Conservation (phyloP, 2,329 filamentous ascomycete genomes). For the Helicocarpus griseus region DNA sequence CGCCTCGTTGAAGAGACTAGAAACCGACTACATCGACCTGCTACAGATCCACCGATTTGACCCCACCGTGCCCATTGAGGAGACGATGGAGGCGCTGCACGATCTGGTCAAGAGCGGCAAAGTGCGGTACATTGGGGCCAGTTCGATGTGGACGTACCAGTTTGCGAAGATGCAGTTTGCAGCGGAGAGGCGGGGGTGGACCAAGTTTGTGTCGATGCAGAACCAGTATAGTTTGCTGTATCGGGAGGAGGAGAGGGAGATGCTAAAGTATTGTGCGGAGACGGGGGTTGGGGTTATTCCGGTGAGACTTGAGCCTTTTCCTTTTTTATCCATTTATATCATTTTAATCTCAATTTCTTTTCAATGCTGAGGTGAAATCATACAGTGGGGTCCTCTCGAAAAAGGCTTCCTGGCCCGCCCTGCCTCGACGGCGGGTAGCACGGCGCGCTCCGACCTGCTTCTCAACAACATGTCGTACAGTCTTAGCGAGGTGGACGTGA, state of each 20-base stretch:
- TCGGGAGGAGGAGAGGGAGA: conserved; percentile 39
- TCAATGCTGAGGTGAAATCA: no score
- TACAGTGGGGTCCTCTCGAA: conserved; percentile 13
- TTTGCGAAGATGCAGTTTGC: conserved; percentile 38
- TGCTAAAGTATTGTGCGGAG: conserved; percentile 32
- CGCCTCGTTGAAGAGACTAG: conserved; percentile 34
- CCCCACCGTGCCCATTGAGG: conserved; percentile 35
- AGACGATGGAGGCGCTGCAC: conserved; percentile 39
- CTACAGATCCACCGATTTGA: conserved; percentile 44
- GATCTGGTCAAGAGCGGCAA: conserved; percentile 30
- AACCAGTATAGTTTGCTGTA: conserved; percentile 45
- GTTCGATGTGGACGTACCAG: conserved; percentile 19
- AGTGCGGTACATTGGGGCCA: conserved; percentile 24
- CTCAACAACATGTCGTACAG: conserved; percentile 7
- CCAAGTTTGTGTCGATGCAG: conserved; percentile 45
- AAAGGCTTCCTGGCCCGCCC: conserved; percentile 15
- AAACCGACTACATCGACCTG: conserved; percentile 40
- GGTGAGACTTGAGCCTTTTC: no score
- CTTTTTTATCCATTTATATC: not conserved
- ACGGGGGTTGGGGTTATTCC: conserved; percentile 33
- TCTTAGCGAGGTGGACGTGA: conserved; percentile 25
- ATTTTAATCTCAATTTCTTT: not conserved
- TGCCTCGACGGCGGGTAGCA: conserved; percentile 7
- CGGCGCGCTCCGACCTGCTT: conserved; percentile 7
- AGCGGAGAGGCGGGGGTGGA: conserved; percentile 42